Evolutionary conservation across 1,284 basidiomycete species (phyloP), one percentile per base, ranked within the genome.

Genomic region (Leccinum pachyderme): DNA sequence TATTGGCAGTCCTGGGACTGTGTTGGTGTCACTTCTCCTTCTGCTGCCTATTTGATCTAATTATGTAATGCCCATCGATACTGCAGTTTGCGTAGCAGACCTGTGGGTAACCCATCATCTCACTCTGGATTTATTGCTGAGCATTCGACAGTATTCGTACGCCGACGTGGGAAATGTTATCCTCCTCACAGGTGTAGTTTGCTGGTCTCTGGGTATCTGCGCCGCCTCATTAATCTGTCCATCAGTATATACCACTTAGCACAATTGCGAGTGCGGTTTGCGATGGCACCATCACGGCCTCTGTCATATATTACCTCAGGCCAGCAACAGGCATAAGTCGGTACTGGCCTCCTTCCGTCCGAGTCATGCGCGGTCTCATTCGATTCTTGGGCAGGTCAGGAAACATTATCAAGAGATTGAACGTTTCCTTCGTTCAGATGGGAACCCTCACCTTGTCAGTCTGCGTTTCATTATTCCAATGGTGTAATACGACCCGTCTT

Each of bases 391-490:
- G 18, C 13, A 58, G 61, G 31, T 55, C 22, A 48, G 51, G 32
- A 5, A 32, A 54, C 18, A 56, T 54, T 11, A 57, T 66, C 33
- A 54, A 48, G 29, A 53, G 37, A 45, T 33, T 70, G n/a, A 64
- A 57, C 2, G 0, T 25, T 4, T 25, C 66, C 5, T 64, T 66
- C 29, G 48, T 68, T 7, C 55, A 66, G 43, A 69, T 66, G 67
- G 66, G 66, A 2, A n/a, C 68, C 33, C 39, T 66, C 29, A 58
- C 62, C 7, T 55, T 54, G 64, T 69, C 41, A 48, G 66, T 46
- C 7, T 44, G 8, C 0, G 0, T 11, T 31, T 35, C 18, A 18
- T 18, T 18, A 18, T 4, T 18, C 18, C 1, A 24, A 41, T 13
- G 6, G 31, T 32, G 9, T 15, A 4, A 25, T 29, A 27, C 28